Evolutionary conservation across 1,139 yeast species (phyloP), one percentile per base, ranked within the genome.

Genomic region (Pichia sp.): DNA sequence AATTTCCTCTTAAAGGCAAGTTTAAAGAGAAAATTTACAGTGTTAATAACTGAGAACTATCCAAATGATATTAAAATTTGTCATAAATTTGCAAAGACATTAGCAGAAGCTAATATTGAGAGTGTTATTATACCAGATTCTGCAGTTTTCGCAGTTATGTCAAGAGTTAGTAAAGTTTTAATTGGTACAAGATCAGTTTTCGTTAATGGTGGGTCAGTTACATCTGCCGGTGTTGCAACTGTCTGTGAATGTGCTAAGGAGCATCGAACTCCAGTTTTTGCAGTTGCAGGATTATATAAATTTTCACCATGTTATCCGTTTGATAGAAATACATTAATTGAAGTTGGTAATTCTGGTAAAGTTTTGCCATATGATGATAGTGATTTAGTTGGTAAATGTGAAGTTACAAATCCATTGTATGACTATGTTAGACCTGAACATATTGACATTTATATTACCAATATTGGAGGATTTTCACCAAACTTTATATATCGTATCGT

Each of bases 211-310:
- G 97, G 98, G 11, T 84, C 96, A 56, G 78, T 89, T 50, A 80
- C 96, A 2, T 79, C 85, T 23, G 80, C 95, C 0, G 99, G 98
- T 43, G 96, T 87, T 32, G 88, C 96, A 24, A 77, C 87, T 48
- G 96, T 89, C 11, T 94, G 95, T 56, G 96, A 89, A 67, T 87
- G 97, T 68, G 99, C 99, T 15, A 87, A 86, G 62, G 96, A 87
- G 63, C 90, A 87, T 66, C 79, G 82, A 60, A 92, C 97, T 8
- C 98, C 98, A 0, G 98, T 94, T 7, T 85, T 94, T 63, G 92
- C 95, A 0, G 95, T 90, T 40, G 90, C 97, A 1, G 98, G 98
- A 35, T 73, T 92, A 50, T 92, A 87, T 72, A 92, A 92, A 67
- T 74, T 94, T 50, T 85, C 96, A 4, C 98, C 98, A 25, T 73